Base-by-base conservation (phyloP, 2,329 filamentous ascomycete species). In the Blumeriella jaapii region DNA sequence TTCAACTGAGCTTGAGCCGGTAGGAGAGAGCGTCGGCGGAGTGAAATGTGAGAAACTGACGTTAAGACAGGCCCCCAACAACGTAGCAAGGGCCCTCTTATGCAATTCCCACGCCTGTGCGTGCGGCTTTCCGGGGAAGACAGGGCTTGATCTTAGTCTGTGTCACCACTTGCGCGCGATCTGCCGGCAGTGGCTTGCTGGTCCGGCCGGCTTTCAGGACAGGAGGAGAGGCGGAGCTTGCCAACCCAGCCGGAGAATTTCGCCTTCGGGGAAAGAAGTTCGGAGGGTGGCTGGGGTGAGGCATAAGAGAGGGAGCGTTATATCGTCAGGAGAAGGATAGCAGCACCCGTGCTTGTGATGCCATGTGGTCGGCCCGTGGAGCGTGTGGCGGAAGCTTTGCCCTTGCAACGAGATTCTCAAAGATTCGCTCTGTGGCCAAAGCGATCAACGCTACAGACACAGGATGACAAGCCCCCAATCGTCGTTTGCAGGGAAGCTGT, bases 401-500 rank as follows among this genome's bases (percentile, higher is more conserved):
- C 26, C 12, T 17, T 28, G 17, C 27, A 29, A 18, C 22, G 37
- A 22, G 27, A 24, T 27, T 14, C 11, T 29, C 29, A 22, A 14
- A 41, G 20, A 26, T 31, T 34, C 38, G 31, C 41, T 16, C 15
- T 27, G 26, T 28, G 41, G 43, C 38, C 43, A 42, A 43, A 46
- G 42, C 41, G 37, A 38, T 41, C 38, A 46, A 26, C 15, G 23
- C 28, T 42, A 30, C 35, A 44, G 22, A 13, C 27, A 27, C 16
- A 17, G 38, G 24, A 38, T 10, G n/a, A 29, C 28, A 25, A 12
- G 29, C 33, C 36, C 31, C 22, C 10, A 41, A 29, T 38, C 14
- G 29, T 41, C 38, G 47, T 49, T 49, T 49, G 46, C 39, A 36
- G 18, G 28, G 15, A 38, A 14, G 23, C 14, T 34, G 41, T 39